Percentiles rank a stretch among this genome's conserved stretches.
Evolutionary conservation across 768 basidiomycete genomes (phyloP).

Genomic region (Glaciozyma antarctica): DNA sequence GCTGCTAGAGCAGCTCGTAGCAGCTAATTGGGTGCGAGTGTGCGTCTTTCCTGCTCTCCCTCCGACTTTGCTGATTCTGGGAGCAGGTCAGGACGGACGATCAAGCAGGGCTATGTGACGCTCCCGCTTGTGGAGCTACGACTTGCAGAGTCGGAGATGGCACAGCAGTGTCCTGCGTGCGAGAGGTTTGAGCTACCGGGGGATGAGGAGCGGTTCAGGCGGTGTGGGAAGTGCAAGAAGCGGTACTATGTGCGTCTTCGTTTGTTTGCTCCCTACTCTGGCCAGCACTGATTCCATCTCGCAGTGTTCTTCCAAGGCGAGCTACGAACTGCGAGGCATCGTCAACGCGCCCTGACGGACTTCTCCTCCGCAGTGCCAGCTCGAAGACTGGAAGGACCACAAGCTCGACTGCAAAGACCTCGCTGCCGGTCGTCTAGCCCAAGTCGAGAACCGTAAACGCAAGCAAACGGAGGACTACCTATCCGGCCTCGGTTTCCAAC

Average conservation of each 20-base stretch:
- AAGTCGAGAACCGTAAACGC: constrained; percentile 13
- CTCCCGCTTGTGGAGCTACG: constrained; percentile 26
- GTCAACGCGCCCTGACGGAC: neutral
- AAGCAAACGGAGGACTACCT: neutral
- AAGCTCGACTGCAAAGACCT: constrained; percentile 24
- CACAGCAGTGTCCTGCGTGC: constrained; percentile 24
- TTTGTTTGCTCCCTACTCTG: too few relatives aligned
- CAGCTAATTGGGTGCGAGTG: constrained; percentile 16
- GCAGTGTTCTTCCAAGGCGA: constrained; percentile 18
- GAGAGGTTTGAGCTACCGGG: constrained; percentile 12
- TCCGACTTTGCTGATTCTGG: neutral
- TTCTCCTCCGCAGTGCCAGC: constrained; percentile 12
- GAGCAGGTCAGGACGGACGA: constrained; percentile 11
- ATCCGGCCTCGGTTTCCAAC: neutral
- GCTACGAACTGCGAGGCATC: neutral
- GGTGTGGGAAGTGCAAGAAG: constrained; percentile 24
- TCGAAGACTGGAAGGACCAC: constrained; percentile 12
- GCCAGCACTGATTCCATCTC: neutral
- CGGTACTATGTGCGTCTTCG: constrained; percentile 20
- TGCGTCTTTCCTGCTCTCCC: neutral
- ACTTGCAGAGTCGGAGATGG: constrained; percentile 20
- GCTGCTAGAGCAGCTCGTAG: constrained; percentile 17
- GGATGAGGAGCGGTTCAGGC: constrained; percentile 17
- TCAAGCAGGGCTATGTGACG: constrained; percentile 27
- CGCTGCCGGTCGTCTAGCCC: neutral